Percentiles rank a stretch among this genome's conserved stretches.
phyloP scores from a whole-genome alignment of 495 filamentous ascomycete species.

The Hyaloscypha hepaticicola region DNA sequence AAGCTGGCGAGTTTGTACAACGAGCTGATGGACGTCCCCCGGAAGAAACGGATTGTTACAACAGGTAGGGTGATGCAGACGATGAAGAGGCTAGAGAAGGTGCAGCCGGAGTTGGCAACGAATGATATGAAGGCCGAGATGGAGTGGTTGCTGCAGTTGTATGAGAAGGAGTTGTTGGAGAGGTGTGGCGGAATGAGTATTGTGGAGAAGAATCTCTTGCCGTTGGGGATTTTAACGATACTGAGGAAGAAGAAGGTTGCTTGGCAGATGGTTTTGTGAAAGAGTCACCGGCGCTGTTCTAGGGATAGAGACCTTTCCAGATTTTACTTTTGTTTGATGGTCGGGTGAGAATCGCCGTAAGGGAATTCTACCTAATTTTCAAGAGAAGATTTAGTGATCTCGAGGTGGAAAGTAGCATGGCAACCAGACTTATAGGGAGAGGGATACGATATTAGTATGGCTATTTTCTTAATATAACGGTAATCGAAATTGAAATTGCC shows the following conservation, averaged over 20 bases:
- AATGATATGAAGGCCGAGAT: conserved; percentile 35
- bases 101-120: conserved; percentile 13
- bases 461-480: no score
- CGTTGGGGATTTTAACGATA: conserved; percentile 52
- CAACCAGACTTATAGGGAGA: no score
- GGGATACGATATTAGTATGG: no score
- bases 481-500: no score
- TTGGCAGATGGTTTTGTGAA: conserved; percentile 52
- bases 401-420: no score
- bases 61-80: conserved; percentile 24
- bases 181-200: conserved; percentile 51
- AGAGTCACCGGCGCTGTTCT: no score
- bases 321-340: no score
- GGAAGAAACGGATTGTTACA: background rate
- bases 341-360: no score
- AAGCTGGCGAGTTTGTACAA: conserved; percentile 32
- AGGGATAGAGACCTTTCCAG: no score
- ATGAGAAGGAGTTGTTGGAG: conserved; percentile 48
- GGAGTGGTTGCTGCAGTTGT: conserved; percentile 52
- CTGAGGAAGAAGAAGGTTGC: conserved; percentile 53
- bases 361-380: no score
- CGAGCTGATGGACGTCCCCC: conserved; percentile 1
- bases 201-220: conserved; percentile 54
- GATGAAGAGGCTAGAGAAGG: conserved; percentile 18
- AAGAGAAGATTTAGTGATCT: no score